These are phyloP conservation scores for Trichoderma aggressivum DNA, from an alignment of 2,329 filamentous ascomycete genomes.

Conservation along the genomic window DNA sequence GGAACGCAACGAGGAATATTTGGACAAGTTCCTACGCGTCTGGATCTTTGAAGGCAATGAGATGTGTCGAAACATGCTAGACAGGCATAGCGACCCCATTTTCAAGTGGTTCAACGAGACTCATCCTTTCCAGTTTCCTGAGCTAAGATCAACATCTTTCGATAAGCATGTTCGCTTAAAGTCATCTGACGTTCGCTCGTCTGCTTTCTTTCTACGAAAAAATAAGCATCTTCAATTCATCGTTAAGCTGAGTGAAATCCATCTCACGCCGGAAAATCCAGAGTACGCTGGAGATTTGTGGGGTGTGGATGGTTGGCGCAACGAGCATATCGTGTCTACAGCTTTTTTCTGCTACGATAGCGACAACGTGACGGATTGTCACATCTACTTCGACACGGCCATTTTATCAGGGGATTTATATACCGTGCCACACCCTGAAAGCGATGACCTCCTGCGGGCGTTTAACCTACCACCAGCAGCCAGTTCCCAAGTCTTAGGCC, in stretches of 20 bases:
- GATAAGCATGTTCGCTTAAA: no score
- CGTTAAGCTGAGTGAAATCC: neutral
- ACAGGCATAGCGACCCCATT: rapidly evolving
- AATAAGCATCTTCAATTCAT: neutral
- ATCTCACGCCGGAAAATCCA: neutral
- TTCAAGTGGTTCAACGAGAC: neutral
- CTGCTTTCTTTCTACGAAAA: no score
- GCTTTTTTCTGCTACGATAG: neutral
- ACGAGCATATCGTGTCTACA: neutral
- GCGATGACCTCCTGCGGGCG: no score
- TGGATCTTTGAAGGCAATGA: neutral
- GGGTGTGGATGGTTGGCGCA: rapidly evolving
- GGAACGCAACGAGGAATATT: no score
- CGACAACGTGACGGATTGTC: neutral
- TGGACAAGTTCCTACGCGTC: rapidly evolving
- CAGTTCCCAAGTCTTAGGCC: no score
- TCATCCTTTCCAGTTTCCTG: neutral
- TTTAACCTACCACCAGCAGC: no score
- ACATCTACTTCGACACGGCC: neutral
- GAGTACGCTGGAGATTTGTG: neutral
- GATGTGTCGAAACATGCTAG: rapidly evolving
- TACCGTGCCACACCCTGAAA: no score
- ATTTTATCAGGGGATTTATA: no score
- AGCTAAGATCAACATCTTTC: neutral
- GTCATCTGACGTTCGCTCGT: no score